Base-by-base conservation (phyloP, 2,329 filamentous ascomycete genomes). In the Teratosphaeriaceae sp. region DNA sequence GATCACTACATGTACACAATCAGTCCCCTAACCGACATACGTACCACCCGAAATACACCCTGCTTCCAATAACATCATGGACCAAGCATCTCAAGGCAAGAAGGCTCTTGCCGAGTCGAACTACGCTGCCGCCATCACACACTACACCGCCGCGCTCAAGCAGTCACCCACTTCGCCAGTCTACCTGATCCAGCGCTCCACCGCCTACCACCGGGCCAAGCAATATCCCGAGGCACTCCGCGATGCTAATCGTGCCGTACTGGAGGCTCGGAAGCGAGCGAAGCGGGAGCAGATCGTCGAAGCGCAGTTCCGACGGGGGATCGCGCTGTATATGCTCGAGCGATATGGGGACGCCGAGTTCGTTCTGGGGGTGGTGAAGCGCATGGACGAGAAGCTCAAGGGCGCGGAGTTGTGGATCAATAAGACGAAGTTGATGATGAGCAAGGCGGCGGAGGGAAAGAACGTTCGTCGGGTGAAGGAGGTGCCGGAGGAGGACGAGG, bases 141-240 rank as follows among this genome's bases (percentile, higher is more conserved):
- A 81, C 54, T 83, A 84, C 50, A 84, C 83, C 6, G 65, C 70
- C 29, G 87, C 86, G 5, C 70, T 94, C 20, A 55, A 64, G 24
- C 67, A 78, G 47, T 72, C 72, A 11, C 80, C 82, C 0, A 71
- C 70, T 29, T 87, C 85, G 2, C 84, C 87, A 1, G 68, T 76
- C 38, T 96, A 92, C 78, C 83, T 90, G 49, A 78, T 92, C 49
- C 80, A 84, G 52, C 86, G 90, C 16, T 85, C 88, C 3, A 88
- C 82, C 31, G 87, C 87, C 29, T 82, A 88, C 60, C 75, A 86
- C 38, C 78, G 85, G 46, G 71, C 75, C 2, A 58, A 69, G 18
- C 65, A 79, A 46, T 66, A 69, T 38, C 36, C 57, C 9, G 62
- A 63, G 12, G 72, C 51, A n/a, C 67, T 74, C 22, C 46, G 54